Percentiles rank a stretch among this genome's conserved stretches.
Conservation (phyloP, 352 stramenopile genomes). For the Phytopythium kandeliae region DNA sequence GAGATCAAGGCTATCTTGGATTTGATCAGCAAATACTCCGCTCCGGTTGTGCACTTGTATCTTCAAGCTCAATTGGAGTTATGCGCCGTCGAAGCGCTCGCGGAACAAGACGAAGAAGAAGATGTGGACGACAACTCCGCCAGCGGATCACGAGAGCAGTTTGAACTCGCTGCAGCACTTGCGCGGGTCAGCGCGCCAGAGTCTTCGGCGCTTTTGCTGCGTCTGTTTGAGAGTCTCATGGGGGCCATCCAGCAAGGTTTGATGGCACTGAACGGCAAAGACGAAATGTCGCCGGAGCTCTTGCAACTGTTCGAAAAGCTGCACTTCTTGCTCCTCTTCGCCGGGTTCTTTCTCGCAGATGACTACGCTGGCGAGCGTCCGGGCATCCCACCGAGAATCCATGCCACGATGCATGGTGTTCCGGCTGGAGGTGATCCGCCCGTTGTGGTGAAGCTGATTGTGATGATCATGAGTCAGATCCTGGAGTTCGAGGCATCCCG, state of each 20-base stretch:
- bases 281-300: slow-evolving; percentile 48
- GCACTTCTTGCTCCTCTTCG: slow-evolving; percentile 77
- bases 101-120: slow-evolving; percentile 76
- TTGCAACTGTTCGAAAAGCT: slow-evolving; percentile 74
- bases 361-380: slow-evolving; percentile 74
- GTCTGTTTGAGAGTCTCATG: slow-evolving; percentile 59
- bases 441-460: slow-evolving; percentile 48
- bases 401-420: slow-evolving; percentile 24
- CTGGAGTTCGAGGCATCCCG: slow-evolving; percentile 63
- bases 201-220: slow-evolving; percentile 45
- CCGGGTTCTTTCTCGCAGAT: slow-evolving; percentile 69
- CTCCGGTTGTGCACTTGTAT: slow-evolving; percentile 68
- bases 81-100: slow-evolving; percentile 53
- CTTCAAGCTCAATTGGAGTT: slow-evolving; percentile 71
- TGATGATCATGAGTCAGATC: slow-evolving; percentile 66
- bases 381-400: slow-evolving; percentile 56
- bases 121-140: slow-evolving; percentile 78
- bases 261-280: slow-evolving; percentile 29
- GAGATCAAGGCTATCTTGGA: slow-evolving; percentile 31
- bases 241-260: slow-evolving; percentile 37
- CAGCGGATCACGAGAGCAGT: slow-evolving; percentile 55
- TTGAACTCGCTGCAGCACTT: slow-evolving; percentile 64
- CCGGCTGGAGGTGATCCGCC: slow-evolving; percentile 15
- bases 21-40: slow-evolving; percentile 49
- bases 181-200: slow-evolving; percentile 57